These are phyloP conservation scores for Chlamydomonas sphaeroides DNA, from an alignment of 139 green algal genomes.

Conservation along the genomic window DNA sequence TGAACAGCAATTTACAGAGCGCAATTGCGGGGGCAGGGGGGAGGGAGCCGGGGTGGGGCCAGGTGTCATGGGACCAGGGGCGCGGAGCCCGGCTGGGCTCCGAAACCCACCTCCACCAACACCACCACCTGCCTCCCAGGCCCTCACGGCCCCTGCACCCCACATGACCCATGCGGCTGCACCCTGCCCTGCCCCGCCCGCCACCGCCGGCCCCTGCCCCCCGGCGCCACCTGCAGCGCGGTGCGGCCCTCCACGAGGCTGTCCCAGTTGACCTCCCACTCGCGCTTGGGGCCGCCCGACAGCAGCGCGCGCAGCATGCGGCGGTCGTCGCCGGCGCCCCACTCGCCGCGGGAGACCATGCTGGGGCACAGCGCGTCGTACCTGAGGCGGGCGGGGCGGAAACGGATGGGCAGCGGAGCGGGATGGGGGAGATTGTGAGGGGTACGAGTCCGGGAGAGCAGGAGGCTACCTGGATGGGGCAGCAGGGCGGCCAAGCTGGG, in stretches of 20 bases:
- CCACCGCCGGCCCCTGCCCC: not conserved
- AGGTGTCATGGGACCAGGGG: not conserved
- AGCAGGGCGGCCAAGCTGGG: too few relatives aligned
- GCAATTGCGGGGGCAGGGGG: too few relatives aligned
- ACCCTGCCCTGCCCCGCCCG: too few relatives aligned
- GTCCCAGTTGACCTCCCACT: slow-evolving; percentile 71
- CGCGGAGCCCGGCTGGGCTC: too few relatives aligned
- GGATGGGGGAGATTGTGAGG: too few relatives aligned
- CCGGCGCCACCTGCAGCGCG: slow-evolving; percentile 36
- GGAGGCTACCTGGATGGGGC: too few relatives aligned
- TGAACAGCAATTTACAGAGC: too few relatives aligned
- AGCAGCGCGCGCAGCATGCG: slow-evolving; percentile 65
- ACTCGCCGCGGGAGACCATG: slow-evolving; percentile 74
- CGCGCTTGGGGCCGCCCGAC: slow-evolving; percentile 21
- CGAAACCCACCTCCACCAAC: too few relatives aligned
- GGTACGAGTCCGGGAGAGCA: too few relatives aligned
- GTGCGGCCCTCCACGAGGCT: slow-evolving; percentile 61
- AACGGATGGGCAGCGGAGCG: not conserved
- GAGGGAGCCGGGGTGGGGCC: not conserved
- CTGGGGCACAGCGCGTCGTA: slow-evolving; percentile 57
- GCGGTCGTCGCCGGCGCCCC: slow-evolving; percentile 75
- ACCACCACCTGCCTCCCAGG: too few relatives aligned
- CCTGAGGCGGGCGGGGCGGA: slow-evolving; percentile 3
- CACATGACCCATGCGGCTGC: too few relatives aligned
- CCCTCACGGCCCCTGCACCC: too few relatives aligned